phyloP scores from a whole-genome alignment of 2,329 filamentous ascomycete species.

The Achaetomium macrosporum region DNA sequence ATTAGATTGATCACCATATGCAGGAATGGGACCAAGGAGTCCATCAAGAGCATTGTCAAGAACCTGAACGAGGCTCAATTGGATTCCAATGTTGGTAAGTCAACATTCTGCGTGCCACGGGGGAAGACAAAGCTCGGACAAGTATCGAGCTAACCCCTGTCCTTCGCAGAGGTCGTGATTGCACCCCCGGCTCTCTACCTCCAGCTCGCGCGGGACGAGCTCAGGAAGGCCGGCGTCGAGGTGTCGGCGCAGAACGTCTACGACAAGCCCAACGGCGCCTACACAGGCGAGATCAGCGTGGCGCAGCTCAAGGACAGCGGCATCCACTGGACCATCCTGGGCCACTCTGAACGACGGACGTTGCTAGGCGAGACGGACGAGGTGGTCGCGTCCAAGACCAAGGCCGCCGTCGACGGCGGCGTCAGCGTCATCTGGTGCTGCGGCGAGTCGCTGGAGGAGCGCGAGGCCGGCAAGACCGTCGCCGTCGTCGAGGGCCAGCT shows the following conservation, averaged over 20 bases:
- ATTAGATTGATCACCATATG: constrained; percentile 23
- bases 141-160: constrained; percentile 1
- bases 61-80: constrained; percentile 83
- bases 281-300: constrained; percentile 93
- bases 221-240: constrained; percentile 64
- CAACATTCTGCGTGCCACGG: background rate
- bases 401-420: constrained; percentile 81
- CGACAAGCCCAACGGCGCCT: constrained; percentile 94
- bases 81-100: constrained; percentile 67
- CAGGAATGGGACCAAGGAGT: constrained; percentile 89
- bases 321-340: constrained; percentile 85
- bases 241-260: constrained; percentile 96
- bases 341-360: constrained; percentile 91
- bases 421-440: constrained; percentile 94
- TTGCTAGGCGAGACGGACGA: constrained; percentile 81
- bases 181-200: constrained; percentile 89
- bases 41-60: constrained; percentile 84
- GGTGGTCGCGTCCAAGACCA: constrained; percentile 89
- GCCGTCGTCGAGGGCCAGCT: constrained; percentile 82
- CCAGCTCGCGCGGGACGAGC: constrained; percentile 72
- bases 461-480: constrained; percentile 79
- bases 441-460: constrained; percentile 90
- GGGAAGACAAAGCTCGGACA: background rate
- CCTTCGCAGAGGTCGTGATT: constrained; percentile 76
- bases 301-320: constrained; percentile 83